Percentiles rank a stretch among this genome's conserved stretches.
Evolutionary conservation across 768 basidiomycete species (phyloP).

Genomic region (Rhizopogon roseolus): DNA sequence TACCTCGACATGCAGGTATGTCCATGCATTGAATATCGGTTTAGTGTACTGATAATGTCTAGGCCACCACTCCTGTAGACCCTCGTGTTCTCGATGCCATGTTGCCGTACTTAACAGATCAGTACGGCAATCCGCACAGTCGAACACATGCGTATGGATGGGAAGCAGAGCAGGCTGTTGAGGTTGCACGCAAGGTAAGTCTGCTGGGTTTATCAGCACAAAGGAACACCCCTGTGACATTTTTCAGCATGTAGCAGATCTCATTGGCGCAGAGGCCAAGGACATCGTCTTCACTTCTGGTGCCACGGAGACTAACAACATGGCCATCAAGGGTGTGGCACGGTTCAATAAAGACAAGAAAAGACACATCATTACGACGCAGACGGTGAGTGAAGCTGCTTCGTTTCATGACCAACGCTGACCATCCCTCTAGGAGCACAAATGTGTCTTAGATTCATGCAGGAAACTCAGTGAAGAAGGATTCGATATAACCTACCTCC

Average conservation of each 20-base stretch:
- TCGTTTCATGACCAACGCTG: neutral
- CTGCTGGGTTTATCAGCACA: constrained; percentile 6
- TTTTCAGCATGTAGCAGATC: constrained; percentile 75
- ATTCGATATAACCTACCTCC: constrained; percentile 97
- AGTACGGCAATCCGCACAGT: constrained; percentile 97
- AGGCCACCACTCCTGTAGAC: constrained; percentile 98
- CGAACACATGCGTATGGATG: constrained; percentile 99
- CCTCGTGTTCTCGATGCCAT: constrained; percentile 96
- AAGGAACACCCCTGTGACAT: constrained; percentile 1
- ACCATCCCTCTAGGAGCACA: constrained; percentile 73
- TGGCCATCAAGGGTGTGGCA: constrained; percentile 95
- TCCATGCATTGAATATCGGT: neutral
- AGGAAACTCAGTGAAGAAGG: constrained; percentile 94
- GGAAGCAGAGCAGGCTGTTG: constrained; percentile 96
- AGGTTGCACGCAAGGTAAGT: constrained; percentile 79
- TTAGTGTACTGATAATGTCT: constrained; percentile 7
- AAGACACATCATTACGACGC: constrained; percentile 89
- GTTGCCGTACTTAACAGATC: constrained; percentile 93
- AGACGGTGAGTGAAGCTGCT: constrained; percentile 59
- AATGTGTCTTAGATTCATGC: constrained; percentile 98
- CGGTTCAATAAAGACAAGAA: constrained; percentile 94
- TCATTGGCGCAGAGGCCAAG: constrained; percentile 93
- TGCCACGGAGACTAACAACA: constrained; percentile 97
- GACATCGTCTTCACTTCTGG: constrained; percentile 98
- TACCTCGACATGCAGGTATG: constrained; percentile 96